These are phyloP conservation scores for Singerocomus rubriflavus DNA, from an alignment of 1,284 basidiomycete species.

Conservation along the genomic window DNA sequence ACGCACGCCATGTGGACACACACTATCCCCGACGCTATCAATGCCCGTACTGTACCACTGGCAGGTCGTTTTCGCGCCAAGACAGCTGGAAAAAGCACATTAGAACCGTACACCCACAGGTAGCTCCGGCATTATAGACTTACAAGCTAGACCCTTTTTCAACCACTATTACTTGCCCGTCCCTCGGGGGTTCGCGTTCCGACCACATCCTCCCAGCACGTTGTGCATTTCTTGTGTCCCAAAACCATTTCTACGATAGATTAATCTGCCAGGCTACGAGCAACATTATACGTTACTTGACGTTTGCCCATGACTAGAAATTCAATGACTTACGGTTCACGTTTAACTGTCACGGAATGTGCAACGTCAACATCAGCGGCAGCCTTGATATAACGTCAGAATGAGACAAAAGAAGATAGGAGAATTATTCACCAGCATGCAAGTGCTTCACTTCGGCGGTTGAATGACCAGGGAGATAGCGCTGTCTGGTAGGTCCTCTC, in stretches of 20 bases:
- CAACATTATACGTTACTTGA: background rate
- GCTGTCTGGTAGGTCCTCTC: too few relatives aligned
- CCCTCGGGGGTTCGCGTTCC: background rate
- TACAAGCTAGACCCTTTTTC: background rate
- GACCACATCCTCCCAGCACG: background rate
- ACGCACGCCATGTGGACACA: constrained; percentile 20
- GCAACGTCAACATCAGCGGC: background rate
- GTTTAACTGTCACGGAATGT: background rate
- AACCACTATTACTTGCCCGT: background rate
- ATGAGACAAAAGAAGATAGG: background rate
- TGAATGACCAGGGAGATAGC: background rate
- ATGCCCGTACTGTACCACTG: constrained; percentile 13
- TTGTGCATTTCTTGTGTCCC: background rate
- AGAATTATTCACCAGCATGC: too few relatives aligned
- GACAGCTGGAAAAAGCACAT: constrained; percentile 20
- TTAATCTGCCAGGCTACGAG: background rate
- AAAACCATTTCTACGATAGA: background rate
- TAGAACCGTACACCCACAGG: constrained; percentile 6
- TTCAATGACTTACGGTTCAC: background rate
- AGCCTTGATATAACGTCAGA: background rate
- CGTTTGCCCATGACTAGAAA: background rate
- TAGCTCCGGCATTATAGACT: background rate
- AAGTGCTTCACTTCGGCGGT: too few relatives aligned
- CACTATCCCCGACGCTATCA: constrained; percentile 18
- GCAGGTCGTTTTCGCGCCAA: constrained; percentile 22